Base-by-base conservation (phyloP, 2,329 filamentous ascomycete species). In the Geosmithia putterillii region DNA sequence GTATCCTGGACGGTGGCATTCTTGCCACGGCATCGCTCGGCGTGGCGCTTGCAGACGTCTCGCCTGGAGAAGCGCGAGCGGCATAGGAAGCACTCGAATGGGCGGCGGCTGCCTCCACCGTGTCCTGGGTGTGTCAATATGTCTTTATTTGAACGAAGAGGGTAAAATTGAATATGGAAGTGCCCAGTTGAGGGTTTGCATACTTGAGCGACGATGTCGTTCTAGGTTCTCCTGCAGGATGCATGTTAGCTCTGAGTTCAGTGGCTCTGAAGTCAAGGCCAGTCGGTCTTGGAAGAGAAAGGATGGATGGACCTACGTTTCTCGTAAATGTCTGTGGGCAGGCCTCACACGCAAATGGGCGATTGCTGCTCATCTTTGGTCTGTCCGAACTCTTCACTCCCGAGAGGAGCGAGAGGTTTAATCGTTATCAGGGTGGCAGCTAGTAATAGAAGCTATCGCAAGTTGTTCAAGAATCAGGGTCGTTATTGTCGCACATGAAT, bases 131-230 rank as follows among this genome's bases (percentile, higher is more conserved):
- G 20, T n/a, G 21, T 40, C 15, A 25, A 21, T 41, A n/a, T 21
- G 39, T 21, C 15, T 17, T 9, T 12, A 4, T 14, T n/a, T 12
- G 17, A 48, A 21, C 47, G n/a, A n/a, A 46, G 23, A 41, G 20
- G 18, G 18, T 35, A 19, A 43, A 12, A n/a, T n/a, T 10, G 10
- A 39, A 38, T 6, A 22, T 14, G 9, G 18, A 18, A 36, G 23
- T n/a, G 2, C n/a, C n/a, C 17, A 21, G 10, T 22, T 15, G 19
- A 18, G 18, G 15, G 36, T 18, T 9, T 9, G n/a, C 15, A 23
- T 44, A 52, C 51, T 51, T 10, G 51, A 49, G 10, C 51, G 51
- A 36, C 44, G 46, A 23, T 53, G 51, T 9, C 51, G 50, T 39
- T 45, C 48, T 36, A 51, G 19, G 22, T 52, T 53, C 45, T 51